Conservation (phyloP, 2,329 filamentous ascomycete species). For the Tolypocladium ovalisporum region DNA sequence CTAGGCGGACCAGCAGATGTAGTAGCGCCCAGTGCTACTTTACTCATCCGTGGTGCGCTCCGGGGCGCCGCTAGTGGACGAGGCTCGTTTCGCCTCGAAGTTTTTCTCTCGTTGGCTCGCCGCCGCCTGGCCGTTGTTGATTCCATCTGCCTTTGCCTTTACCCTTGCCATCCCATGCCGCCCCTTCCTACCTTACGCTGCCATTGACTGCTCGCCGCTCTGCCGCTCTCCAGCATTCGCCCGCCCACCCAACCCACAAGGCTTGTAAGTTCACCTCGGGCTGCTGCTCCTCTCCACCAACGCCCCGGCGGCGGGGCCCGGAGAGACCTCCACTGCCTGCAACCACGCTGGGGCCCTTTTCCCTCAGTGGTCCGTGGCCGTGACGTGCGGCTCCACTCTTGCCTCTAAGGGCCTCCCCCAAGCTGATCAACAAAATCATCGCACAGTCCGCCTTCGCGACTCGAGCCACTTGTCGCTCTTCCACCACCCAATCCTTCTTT, state of each 20-base stretch:
- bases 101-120: not conserved
- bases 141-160: not conserved
- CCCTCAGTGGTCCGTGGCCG: constrained; percentile 6
- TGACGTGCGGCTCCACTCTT: constrained; percentile 10
- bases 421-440: constrained; percentile 13
- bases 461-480: constrained; percentile 6
- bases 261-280: not conserved
- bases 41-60: not conserved
- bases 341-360: not conserved
- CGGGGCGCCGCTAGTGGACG: not conserved
- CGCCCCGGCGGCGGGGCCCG: not conserved
- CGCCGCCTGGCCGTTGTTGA: not conserved
- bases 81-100: not conserved
- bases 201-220: not conserved
- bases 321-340: not conserved
- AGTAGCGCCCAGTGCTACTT: no score
- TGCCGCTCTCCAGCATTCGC: not conserved
- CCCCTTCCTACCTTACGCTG: not conserved
- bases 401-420: constrained; percentile 4
- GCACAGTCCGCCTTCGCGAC: constrained; percentile 12
- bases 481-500: constrained; percentile 6
- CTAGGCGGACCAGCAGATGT: not conserved
- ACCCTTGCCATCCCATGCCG: not conserved
- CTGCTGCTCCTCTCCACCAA: not conserved
- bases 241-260: not conserved